Base-by-base conservation (phyloP, 768 basidiomycete genomes). In the Hydnum rufescens region DNA sequence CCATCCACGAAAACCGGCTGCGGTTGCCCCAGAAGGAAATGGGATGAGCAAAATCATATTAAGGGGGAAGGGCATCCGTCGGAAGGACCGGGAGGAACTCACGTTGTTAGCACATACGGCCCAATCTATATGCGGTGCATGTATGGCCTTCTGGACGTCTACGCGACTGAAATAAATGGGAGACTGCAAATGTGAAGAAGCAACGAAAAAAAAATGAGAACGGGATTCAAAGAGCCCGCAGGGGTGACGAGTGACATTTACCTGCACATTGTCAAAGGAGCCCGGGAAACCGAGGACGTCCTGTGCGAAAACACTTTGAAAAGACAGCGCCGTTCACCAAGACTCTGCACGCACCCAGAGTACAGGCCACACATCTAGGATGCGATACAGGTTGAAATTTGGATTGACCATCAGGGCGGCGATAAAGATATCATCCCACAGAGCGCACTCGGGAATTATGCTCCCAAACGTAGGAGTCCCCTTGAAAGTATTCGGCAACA, bases 281-380 rank as follows among this genome's bases (percentile, higher is more conserved):
- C 58, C 80, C 76, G 82, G 81, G 71, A 80, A 83, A n/a, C 81
- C 82, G 29, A 84, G 76, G 3, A 83, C 80, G 55, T 84, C 82
- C n/a, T n/a, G n/a, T n/a, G n/a, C n/a, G n/a, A n/a, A n/a, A n/a
- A n/a, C n/a, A n/a, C n/a, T n/a, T n/a, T n/a, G n/a, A n/a, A n/a
- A n/a, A n/a, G n/a, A n/a, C n/a, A n/a, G n/a, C n/a, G n/a, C n/a
- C n/a, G n/a, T n/a, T n/a, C n/a, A n/a, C n/a, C n/a, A n/a, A n/a
- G n/a, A n/a, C n/a, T n/a, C n/a, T n/a, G n/a, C n/a, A n/a, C n/a
- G n/a, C n/a, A n/a, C n/a, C 42, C 3, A 34, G 46, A 50, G 25
- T 3, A 46, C 18, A 3, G 5, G 18, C 3, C 16, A 1, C 49
- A 23, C 39, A 29, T 83, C 81, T 64, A 82, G 80, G 52, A 85